Base-by-base conservation (phyloP, 768 basidiomycete genomes). In the Austroboletus festivus region DNA sequence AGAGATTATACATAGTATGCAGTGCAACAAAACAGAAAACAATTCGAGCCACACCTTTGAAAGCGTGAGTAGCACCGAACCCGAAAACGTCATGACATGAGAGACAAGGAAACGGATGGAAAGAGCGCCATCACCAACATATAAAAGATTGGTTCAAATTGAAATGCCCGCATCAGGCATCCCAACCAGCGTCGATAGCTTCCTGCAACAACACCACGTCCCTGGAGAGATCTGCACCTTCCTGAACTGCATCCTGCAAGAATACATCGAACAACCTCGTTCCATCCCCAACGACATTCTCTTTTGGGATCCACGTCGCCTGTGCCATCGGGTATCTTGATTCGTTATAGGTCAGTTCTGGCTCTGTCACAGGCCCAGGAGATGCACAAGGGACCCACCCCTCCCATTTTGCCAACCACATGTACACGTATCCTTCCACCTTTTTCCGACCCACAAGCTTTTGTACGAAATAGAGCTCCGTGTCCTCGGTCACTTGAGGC, bases 321-420 rank as follows among this genome's bases (percentile, higher is more conserved):
- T 67, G 45, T 6, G 24, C 31, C 52, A 67, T 61, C 15, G 65
- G 55, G 38, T 59, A 67, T 6, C 65, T n/a, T 67, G 28, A 20
- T 21, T 22, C 16, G 28, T 10, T 24, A 10, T 20, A 0, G 19
- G 5, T 50, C 40, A 47, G 37, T 16, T 26, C 5, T 28, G 7
- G 28, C n/a, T n/a, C n/a, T n/a, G n/a, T n/a, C n/a, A n/a, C n/a
- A n/a, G n/a, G n/a, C 33, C 22, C 1, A 23, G 28, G 35, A 18
- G 12, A 20, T 34, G 52, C 24, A 10, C 9, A 15, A n/a, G 7
- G 34, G 9, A 16, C 15, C 3, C 19, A 69, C 67, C 67, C 68
- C 0, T 67, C 67, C 66, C 66, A 67, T 40, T 67, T 68, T 15
- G 63, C 66, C 26, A 69, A 44, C 63, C 63, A 69, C 39, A 53